Conservation (phyloP, 345 rosid genomes). For the Hibiscus trionum region DNA sequence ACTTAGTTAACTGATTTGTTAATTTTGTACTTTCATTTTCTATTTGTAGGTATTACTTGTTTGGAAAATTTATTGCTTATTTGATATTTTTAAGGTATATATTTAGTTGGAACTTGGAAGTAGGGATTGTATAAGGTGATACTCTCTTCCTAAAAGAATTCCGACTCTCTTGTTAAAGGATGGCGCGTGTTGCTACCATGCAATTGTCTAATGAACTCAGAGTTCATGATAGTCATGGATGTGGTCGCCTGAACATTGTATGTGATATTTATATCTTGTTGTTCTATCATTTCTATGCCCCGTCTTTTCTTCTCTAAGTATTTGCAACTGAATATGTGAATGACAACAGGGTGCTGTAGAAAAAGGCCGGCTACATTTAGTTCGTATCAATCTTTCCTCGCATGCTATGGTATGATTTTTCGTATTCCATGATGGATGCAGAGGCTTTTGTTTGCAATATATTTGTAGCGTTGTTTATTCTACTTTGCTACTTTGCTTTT, state of each 20-base stretch:
- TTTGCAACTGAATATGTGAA: conserved; percentile 11
- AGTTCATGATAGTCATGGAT: conserved; percentile 30
- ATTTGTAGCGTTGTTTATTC: too few species aligned
- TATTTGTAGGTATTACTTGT: not conserved
- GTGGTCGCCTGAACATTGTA: conserved; percentile 28
- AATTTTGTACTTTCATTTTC: not conserved
- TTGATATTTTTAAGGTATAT: not conserved
- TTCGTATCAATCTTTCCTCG: conserved; percentile 42
- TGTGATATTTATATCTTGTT: conserved; percentile 1
- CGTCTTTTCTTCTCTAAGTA: not conserved
- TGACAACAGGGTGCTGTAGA: conserved; percentile 30
- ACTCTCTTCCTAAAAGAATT: not conserved
- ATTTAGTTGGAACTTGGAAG: conserved; percentile 1
- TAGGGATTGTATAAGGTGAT: not conserved
- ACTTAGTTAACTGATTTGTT: not conserved
- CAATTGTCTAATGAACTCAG: conserved; percentile 46
- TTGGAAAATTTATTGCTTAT: not conserved
- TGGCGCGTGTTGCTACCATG: conserved; percentile 40
- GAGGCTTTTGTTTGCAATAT: not conserved
- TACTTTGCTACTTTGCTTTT: not conserved
- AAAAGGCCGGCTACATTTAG: conserved; percentile 33
- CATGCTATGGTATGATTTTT: conserved; percentile 40
- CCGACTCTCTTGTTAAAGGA: not conserved
- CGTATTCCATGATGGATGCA: not conserved
- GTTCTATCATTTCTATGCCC: not conserved